Evolutionary conservation across 176 grass and related monocot genomes (phyloP), one percentile per base, ranked within the genome.

Genomic region (Chloris gayana): DNA sequence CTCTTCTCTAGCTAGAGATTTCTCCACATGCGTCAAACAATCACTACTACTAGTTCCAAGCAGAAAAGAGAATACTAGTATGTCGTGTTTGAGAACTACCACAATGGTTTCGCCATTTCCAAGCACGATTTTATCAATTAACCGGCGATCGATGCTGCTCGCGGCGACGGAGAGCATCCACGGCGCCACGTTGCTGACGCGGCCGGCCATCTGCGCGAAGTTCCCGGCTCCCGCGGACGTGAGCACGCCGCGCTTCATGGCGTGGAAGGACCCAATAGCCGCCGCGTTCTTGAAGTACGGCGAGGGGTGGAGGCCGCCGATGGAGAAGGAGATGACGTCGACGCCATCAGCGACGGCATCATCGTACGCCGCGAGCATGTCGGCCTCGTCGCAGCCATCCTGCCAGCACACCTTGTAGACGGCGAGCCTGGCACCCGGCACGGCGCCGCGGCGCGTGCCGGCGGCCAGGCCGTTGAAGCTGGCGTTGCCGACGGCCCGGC

Each of bases 311-410:
- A 1, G 0, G 7, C 1, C 1, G 1, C 5, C 21, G 7, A 89
- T 3, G 2, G 82, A 82, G 5, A 37, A 14, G 14, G 87, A 82
- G 26, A 85, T 30, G 19, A 85, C 25, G 82, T 85, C 87, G 4
- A 85, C 82, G 31, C 87, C 82, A 56, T 89, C 87, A 12, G 72
- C 77, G 41, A 89, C 58, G 15, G 87, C 87, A 33, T 85, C 71
- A 45, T 89, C 82, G 25, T 81, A 49, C 3, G 70, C 87, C 2
- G 87, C 87, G 6, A 89, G 67, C 22, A 89, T 51, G 78, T 85
- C 34, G 34, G 34, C 67, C 22, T n/a, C 45, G 34, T 35, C 29
- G 44, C 18, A 3, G 72, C 37, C 32, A 7, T 0, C 0, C 13
- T 3, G 15, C 78, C 47, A 78, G 49, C 87, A 89, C 42, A 75